Evolutionary conservation across 805 yeast genomes (phyloP), one percentile per base, ranked within the genome.

Genomic region (Clavispora asparagi): DNA sequence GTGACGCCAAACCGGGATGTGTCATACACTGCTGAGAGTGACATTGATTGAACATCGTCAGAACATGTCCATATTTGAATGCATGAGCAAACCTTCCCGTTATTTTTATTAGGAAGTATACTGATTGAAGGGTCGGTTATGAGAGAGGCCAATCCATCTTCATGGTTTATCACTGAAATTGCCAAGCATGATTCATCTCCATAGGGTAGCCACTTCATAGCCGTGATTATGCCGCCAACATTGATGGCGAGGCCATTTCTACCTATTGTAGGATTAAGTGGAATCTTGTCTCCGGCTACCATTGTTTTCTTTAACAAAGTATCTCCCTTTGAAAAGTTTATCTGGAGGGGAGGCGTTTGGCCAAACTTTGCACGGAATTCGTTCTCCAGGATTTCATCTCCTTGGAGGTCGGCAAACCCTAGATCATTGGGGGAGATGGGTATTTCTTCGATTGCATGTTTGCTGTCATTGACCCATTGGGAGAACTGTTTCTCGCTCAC

Each of bases 181-280:
- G 85, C 87, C 39, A 83, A 55, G 48, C 69, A 73, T 31, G 61
- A 43, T 45, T 50, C 60, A 1, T 46, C 26, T 12, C 51, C 45
- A 25, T 48, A 51, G 16, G 67, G 70, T 6, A 71, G 53, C 88
- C 88, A 83, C 9, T 76, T 73, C 47, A 76, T 56, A 17, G 79
- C 75, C 0, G 85, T 74, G 0, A 81, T 65, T 8, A 73, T 60
- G 0, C 79, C 78, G 0, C 86, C 85, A 0, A 72, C 64, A 52
- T 79, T 78, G 14, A 76, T 41, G 2, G 77, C 63, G 9, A 68
- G 55, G 0, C 78, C 77, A 14, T 57, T 61, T 27, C 77, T 62
- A 33, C 43, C 49, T 25, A 44, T 31, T 6, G 56, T 44, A 2
- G 59, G 61, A 42, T 38, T 39, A 63, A 46, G 11, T 11, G 32